Percentiles rank a stretch among this genome's conserved stretches.
Evolutionary conservation across 1,139 yeast genomes (phyloP).

Genomic region (Hyphopichia khmerensis): DNA sequence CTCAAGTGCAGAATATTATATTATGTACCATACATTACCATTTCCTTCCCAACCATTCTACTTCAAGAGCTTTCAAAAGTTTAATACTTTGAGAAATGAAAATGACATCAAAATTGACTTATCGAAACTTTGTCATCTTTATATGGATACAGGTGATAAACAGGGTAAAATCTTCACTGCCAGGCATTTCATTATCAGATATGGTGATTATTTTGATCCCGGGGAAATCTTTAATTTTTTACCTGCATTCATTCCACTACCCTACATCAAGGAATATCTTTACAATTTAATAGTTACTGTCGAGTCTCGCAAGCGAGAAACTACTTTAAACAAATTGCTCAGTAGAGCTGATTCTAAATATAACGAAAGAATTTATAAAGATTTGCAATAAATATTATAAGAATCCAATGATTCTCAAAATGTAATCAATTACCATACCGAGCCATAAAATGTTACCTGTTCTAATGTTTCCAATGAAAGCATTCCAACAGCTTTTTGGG

Average conservation of each 20-base stretch:
- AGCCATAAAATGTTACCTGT: slow-evolving; percentile 79
- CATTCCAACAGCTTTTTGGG: slow-evolving; percentile 80
- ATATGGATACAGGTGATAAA: slow-evolving; percentile 14
- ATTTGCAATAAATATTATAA: slow-evolving; percentile 18
- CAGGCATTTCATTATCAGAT: slow-evolving; percentile 29
- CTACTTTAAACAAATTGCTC: slow-evolving; percentile 25
- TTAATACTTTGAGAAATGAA: not conserved
- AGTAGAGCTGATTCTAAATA: slow-evolving; percentile 26
- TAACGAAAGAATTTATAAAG: slow-evolving; percentile 1
- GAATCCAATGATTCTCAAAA: slow-evolving; percentile 47
- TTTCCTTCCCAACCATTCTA: slow-evolving; percentile 21
- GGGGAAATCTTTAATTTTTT: slow-evolving; percentile 26
- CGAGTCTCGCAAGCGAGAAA: slow-evolving; percentile 18
- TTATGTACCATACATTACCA: slow-evolving; percentile 21
- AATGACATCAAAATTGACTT: slow-evolving; percentile 4
- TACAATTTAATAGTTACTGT: slow-evolving; percentile 19
- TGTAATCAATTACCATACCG: slow-evolving; percentile 77
- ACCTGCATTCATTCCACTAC: slow-evolving; percentile 34
- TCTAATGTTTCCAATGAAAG: slow-evolving; percentile 72
- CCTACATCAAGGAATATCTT: slow-evolving; percentile 29
- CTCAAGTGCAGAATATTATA: slow-evolving; percentile 35
- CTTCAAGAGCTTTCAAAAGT: slow-evolving; percentile 6
- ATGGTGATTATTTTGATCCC: slow-evolving; percentile 22
- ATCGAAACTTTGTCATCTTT: slow-evolving; percentile 19
- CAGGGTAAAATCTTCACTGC: slow-evolving; percentile 19